Percentiles rank a stretch among this genome's conserved stretches.
Evolutionary conservation across 2,329 filamentous ascomycete genomes (phyloP).

Genomic region (Penicillium occitanis): DNA sequence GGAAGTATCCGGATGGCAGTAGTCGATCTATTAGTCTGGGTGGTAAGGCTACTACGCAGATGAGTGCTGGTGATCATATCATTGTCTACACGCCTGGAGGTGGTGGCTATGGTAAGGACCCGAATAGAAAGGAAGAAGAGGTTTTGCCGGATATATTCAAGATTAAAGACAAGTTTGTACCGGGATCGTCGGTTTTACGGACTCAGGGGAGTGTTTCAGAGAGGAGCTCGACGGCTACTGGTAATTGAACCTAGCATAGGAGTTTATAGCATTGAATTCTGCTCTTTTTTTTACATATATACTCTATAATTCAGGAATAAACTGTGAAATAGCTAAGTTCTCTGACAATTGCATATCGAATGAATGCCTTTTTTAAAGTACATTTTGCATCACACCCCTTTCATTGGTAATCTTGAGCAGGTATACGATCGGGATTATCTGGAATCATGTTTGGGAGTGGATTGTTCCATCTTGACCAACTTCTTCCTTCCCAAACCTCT

Average conservation of each 20-base stretch:
- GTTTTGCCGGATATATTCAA: constrained; percentile 12
- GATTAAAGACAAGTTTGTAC: constrained; percentile 14
- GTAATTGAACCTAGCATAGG: constrained; percentile 11
- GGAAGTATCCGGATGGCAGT: constrained; percentile 57
- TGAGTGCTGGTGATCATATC: constrained; percentile 57
- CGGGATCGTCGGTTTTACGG: constrained; percentile 9
- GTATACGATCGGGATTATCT: constrained; percentile 15
- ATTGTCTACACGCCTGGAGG: constrained; percentile 55
- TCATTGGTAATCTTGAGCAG: constrained; percentile 14
- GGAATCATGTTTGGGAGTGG: constrained; percentile 18
- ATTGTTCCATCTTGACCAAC: constrained; percentile 19
- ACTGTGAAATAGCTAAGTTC: constrained; percentile 6
- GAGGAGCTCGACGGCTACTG: constrained; percentile 10
- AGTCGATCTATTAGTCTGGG: constrained; percentile 55
- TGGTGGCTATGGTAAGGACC: constrained; percentile 35
- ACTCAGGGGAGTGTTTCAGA: constrained; percentile 16
- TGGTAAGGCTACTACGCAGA: constrained; percentile 58
- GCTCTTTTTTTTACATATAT: not conserved
- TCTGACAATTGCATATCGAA: not conserved
- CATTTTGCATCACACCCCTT: constrained; percentile 6
- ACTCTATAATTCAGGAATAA: not conserved
- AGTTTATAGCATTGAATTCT: constrained; percentile 3
- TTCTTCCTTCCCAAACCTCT: constrained; percentile 18
- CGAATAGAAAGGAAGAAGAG: constrained; percentile 8
- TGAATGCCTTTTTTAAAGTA: constrained; percentile 4